Evolutionary conservation across 805 yeast genomes (phyloP), one percentile per base, ranked within the genome.

Genomic region (Millerozyma miso): DNA sequence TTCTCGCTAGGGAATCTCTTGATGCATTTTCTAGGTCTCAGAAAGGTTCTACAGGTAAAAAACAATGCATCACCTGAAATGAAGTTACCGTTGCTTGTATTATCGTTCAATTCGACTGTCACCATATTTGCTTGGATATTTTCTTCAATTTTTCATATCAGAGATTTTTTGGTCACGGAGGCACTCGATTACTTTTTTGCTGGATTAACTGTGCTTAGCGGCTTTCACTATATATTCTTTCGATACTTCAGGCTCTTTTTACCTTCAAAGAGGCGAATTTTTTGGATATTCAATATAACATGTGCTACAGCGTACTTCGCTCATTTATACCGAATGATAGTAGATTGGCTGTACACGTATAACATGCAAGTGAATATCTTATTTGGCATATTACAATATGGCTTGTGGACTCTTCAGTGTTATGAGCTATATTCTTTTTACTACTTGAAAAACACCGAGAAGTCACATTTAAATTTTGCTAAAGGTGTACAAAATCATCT

Each of bases 171-270:
- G 41, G 44, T 83, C 19, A 87, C 99, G 2, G 99, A 91, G 59
- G 77, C 85, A 44, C 60, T 89, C 31, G 99, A 91, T 63, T 91
- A 91, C 63, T 91, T 85, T 59, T 85, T 89, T 56, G 99, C 99
- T 0, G 97, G 96, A 1, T 79, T 83, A 44, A 86, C 96, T 0
- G 96, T 91, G 1, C 63, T 89, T 33, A 70, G 80, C 17, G 96
- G 95, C 1, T 80, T 89, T 51, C 86, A 84, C 60, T 81, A 82
- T 2, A 76, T 90, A 2, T 60, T 73, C 1, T 71, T 77, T 1
- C 69, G 98, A 33, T 72, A 79, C 14, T 76, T 81, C 55, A 67
- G 81, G 37, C 65, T 88, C 7, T 87, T 85, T 56, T 49, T 55
- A 26, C 64, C 69, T 1, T 45, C 48, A 10, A 54, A 54, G 14